A percentile compares a stretch with the other conserved stretches of the same genome.
Conservation (phyloP, 768 basidiomycete species). For the Phaeotremella fagi region DNA sequence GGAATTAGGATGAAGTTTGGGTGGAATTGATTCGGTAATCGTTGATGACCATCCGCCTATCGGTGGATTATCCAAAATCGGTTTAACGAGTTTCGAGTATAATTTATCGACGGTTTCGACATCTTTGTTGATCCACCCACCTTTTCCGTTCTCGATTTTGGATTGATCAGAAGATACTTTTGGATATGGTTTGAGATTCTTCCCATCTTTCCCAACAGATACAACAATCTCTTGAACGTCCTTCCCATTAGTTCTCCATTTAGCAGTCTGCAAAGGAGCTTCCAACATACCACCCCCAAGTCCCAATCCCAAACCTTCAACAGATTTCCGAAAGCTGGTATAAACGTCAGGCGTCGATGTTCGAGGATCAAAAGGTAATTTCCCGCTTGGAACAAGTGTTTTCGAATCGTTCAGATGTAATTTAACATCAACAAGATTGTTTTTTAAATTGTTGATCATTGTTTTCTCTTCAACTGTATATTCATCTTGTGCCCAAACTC, state of each 20-base stretch:
- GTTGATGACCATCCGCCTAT: constrained; percentile 31
- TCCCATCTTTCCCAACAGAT: constrained; percentile 9
- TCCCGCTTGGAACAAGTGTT: constrained; percentile 41
- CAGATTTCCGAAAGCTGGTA: constrained; percentile 51
- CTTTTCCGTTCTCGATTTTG: constrained; percentile 1
- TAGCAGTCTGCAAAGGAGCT: constrained; percentile 29
- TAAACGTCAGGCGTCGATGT: constrained; percentile 49
- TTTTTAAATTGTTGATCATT: constrained; percentile 17
- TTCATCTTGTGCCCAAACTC: constrained; percentile 48
- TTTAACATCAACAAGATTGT: constrained; percentile 19
- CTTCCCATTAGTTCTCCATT: constrained; percentile 1
- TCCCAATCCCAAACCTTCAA: constrained; percentile 46
- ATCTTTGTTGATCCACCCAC: constrained; percentile 16
- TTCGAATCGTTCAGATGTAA: constrained; percentile 37
- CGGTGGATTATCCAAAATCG: constrained; percentile 38
- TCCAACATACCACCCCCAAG: constrained; percentile 47
- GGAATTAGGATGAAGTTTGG: constrained; percentile 18
- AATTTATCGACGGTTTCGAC: constrained; percentile 21
- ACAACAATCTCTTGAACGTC: constrained; percentile 6
- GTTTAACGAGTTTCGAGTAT: constrained; percentile 29
- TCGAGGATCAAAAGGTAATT: constrained; percentile 44
- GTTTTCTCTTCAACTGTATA: constrained; percentile 25
- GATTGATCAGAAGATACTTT: constrained; percentile 7
- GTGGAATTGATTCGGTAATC: neutral
- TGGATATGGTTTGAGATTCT: constrained; percentile 42